Conservation (phyloP, 176 grass and related monocot species). For the Phoenix roebelenii region DNA sequence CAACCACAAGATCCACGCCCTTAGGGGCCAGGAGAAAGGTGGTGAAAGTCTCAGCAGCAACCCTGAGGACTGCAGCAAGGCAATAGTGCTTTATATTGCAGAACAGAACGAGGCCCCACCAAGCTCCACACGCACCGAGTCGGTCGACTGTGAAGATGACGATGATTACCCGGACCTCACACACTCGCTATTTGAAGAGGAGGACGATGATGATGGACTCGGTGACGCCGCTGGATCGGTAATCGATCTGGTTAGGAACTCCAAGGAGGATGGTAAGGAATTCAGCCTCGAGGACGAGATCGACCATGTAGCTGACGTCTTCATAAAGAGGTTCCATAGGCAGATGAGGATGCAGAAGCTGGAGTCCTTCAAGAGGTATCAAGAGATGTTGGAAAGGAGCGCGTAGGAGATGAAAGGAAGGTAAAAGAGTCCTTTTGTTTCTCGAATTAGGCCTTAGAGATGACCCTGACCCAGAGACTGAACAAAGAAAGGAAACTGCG, state of each 20-base stretch:
- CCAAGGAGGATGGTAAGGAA: neutral
- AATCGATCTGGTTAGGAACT: neutral
- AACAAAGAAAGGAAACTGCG: too few relatives aligned
- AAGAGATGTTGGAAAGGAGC: too few relatives aligned
- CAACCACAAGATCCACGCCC: neutral
- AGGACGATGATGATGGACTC: neutral
- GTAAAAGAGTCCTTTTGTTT: too few relatives aligned
- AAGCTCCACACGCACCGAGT: neutral
- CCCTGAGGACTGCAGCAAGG: neutral
- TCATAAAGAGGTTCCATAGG: neutral
- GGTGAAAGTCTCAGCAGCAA: neutral
- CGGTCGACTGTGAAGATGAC: neutral
- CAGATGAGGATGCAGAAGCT: neutral
- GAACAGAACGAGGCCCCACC: neutral
- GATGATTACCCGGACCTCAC: neutral
- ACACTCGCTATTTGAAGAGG: neutral
- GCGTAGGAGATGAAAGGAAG: too few relatives aligned
- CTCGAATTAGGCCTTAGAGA: too few relatives aligned
- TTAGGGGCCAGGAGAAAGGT: neutral
- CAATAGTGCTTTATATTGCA: neutral
- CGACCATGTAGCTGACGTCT: neutral
- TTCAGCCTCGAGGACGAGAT: constrained; percentile 1
- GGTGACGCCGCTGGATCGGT: neutral
- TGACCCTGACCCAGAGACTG: too few relatives aligned
- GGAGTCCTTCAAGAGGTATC: neutral